phyloP scores from a whole-genome alignment of 2,329 filamentous ascomycete species.

The Drechslerella coelobrocha region DNA sequence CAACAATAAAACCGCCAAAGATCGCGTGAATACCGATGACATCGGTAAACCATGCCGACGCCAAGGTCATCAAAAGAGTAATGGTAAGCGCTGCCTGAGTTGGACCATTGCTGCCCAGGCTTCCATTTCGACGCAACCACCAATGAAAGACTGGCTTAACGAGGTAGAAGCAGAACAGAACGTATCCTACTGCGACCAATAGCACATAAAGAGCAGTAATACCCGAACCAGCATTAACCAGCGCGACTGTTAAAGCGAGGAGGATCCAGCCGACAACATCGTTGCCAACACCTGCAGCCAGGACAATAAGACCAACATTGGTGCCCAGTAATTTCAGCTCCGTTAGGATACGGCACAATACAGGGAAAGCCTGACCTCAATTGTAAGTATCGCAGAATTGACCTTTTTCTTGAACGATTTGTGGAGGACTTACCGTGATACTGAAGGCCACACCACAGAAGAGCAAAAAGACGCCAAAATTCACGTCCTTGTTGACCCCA shows the following conservation, averaged over 20 bases:
- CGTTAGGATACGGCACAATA: slow-evolving; percentile 89
- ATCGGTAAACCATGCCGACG: slow-evolving; percentile 83
- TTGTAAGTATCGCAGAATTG: not conserved
- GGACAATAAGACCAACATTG: slow-evolving; percentile 82
- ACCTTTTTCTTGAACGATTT: not conserved
- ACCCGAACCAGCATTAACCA: slow-evolving; percentile 86
- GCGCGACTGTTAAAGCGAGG: slow-evolving; percentile 86
- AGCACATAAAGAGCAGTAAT: slow-evolving; percentile 85
- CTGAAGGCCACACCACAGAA: slow-evolving; percentile 94
- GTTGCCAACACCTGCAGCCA: slow-evolving; percentile 90
- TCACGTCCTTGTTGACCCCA: slow-evolving; percentile 57
- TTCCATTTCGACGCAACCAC: slow-evolving; percentile 74
- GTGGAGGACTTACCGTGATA: slow-evolving; percentile 71
- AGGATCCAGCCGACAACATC: slow-evolving; percentile 92
- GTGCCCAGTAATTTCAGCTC: slow-evolving; percentile 86
- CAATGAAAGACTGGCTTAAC: slow-evolving; percentile 78
- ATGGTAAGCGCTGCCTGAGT: slow-evolving; percentile 83
- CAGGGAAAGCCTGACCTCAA: slow-evolving; percentile 75
- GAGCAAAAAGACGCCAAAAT: slow-evolving; percentile 65
- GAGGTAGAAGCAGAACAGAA: slow-evolving; percentile 74
- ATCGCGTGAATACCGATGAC: slow-evolving; percentile 94
- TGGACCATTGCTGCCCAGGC: slow-evolving; percentile 79
- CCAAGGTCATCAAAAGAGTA: slow-evolving; percentile 78
- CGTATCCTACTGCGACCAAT: slow-evolving; percentile 75
- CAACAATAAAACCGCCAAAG: slow-evolving; percentile 89